Conservation (phyloP, 768 basidiomycete genomes). For the Xanthoconium stramineum region DNA sequence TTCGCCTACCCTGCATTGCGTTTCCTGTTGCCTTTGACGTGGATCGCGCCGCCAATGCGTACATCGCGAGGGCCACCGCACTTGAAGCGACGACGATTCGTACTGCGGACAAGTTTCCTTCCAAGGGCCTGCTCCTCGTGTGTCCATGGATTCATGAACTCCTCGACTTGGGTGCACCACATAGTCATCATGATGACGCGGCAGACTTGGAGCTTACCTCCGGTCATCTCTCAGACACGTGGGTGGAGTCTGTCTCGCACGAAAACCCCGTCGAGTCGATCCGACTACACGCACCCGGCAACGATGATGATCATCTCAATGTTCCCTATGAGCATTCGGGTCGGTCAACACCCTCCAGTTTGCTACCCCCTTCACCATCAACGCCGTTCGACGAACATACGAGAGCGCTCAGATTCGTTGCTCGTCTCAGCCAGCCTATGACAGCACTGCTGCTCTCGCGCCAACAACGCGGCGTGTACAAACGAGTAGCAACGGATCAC, state of each 20-base stretch:
- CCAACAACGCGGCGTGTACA: constrained; percentile 9
- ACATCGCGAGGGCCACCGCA: not conserved
- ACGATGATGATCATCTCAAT: not conserved
- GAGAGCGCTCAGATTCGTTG: not conserved
- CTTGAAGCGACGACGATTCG: not conserved
- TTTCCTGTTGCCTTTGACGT: not conserved
- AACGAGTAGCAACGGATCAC: constrained; percentile 14
- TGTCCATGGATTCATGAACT: constrained; percentile 12
- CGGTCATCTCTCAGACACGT: not conserved
- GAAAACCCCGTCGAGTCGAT: not conserved
- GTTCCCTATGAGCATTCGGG: not conserved
- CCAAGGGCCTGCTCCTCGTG: constrained; percentile 1
- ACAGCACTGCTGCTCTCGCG: constrained; percentile 2
- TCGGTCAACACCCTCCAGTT: not conserved
- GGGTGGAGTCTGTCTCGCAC: not conserved
- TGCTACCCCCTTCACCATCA: not conserved
- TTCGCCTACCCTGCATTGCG: constrained; percentile 1
- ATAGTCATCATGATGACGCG: not conserved
- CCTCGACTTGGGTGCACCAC: not conserved
- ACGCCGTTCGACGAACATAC: not conserved
- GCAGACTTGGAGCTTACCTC: not conserved
- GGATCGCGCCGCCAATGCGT: not conserved
- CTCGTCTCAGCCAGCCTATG: constrained; percentile 1
- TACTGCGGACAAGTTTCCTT: not conserved
- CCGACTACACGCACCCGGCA: not conserved